A percentile compares a stretch with the other conserved stretches of the same genome.
phyloP scores from a whole-genome alignment of 495 filamentous ascomycete genomes.

The Penicillium coprophilum region DNA sequence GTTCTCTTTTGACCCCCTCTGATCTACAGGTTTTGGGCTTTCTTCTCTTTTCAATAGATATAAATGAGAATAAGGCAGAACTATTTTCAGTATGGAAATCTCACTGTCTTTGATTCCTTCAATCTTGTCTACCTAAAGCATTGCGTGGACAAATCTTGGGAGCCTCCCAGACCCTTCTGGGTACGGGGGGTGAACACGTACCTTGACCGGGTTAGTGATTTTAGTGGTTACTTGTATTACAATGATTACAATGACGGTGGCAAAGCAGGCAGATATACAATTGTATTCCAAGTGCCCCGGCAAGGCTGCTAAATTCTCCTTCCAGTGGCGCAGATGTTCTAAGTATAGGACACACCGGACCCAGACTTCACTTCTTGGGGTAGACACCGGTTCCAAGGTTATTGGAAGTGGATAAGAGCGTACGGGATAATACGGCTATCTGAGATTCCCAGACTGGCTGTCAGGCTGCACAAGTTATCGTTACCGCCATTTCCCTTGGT shows the following conservation, averaged over 20 bases:
- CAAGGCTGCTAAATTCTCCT: slow-evolving; percentile 3
- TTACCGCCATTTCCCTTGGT: slow-evolving; percentile 18
- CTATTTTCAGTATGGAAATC: background rate
- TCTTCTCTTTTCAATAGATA: background rate
- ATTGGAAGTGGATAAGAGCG: background rate
- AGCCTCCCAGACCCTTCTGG: slow-evolving; percentile 15
- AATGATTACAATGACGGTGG: background rate
- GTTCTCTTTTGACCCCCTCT: slow-evolving; percentile 18
- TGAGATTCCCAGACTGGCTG: background rate
- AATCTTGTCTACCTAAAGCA: slow-evolving; percentile 8
- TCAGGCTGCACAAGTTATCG: background rate
- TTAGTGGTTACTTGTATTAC: slow-evolving; percentile 2
- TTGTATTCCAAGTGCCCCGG: background rate
- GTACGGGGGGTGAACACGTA: slow-evolving; percentile 12
- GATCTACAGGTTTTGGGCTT: slow-evolving; percentile 12
- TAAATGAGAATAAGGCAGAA: slow-evolving; percentile 19
- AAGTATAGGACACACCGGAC: slow-evolving; percentile 27
- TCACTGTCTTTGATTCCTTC: background rate
- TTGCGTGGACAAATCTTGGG: slow-evolving; percentile 11
- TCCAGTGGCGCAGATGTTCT: slow-evolving; percentile 18
- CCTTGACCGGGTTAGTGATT: background rate
- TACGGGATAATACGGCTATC: background rate
- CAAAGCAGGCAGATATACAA: background rate
- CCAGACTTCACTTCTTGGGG: slow-evolving; percentile 5
- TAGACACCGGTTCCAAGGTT: background rate